Base-by-base conservation (phyloP, 2,329 filamentous ascomycete genomes). In the Fusarium burgessii region DNA sequence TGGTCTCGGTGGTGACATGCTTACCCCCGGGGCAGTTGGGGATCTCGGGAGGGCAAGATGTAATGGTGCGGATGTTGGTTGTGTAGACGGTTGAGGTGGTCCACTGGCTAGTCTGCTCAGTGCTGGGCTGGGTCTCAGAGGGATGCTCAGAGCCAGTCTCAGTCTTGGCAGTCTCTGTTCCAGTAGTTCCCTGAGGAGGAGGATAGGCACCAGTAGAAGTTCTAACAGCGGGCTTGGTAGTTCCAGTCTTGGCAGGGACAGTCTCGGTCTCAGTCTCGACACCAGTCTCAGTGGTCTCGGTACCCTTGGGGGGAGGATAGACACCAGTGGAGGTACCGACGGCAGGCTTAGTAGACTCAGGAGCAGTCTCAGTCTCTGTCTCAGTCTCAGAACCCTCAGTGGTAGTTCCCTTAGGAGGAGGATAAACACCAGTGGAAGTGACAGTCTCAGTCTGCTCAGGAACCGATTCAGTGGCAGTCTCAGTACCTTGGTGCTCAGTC, bases 51-150 rank as follows among this genome's bases (percentile, higher is more conserved):
- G 62, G 33, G 25, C 70, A 74, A 40, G 47, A 61, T 6, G 74
- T 76, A 32, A 76, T 52, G 6, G 74, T 76, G 14, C 65, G 66
- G 52, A 76, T 41, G 27, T 58, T 62, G 13, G 74, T 76, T 7
- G 74, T 76, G 71, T 71, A 72, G 29, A 73, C 58, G 5, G 70
- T 72, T 29, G 70, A 72, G 27, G 71, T 73, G 3, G 63, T 52
- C 62, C 38, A 58, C 15, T 52, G 29, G 29, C 68, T 74, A 7
- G 67, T 67, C 15, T 47, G 43, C 36, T 40, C 42, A 5, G 40
- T 50, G 6, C 12, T 25, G 2, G 66, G 41, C 36, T 43, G 8
- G 6, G 64, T 67, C 18, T 66, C 27, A 4, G 27, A 42, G n/a
- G 62, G 51, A 15, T 38, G 45, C 9, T 58, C 32, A 38, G 54